Conservation (phyloP, 345 rosid species). For the Gossypium ekmanianum region DNA sequence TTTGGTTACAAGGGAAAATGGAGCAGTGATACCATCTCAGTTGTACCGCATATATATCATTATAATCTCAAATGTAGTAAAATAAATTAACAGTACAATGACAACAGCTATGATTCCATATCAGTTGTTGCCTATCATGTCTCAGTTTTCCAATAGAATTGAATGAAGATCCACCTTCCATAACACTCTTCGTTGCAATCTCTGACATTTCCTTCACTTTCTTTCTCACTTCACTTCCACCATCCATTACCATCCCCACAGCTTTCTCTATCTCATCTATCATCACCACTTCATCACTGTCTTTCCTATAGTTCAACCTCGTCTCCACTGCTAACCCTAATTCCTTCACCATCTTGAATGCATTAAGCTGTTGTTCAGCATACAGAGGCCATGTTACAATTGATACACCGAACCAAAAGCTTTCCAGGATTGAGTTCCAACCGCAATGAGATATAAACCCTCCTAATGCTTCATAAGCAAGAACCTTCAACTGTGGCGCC, state of each 20-base stretch:
- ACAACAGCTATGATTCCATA: neutral
- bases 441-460: slow-evolving; percentile 7
- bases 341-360: neutral
- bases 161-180: slow-evolving; percentile 7
- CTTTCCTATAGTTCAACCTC: neutral
- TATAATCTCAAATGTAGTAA: too few species aligned
- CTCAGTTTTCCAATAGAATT: neutral
- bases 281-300: neutral
- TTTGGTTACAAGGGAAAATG: too few species aligned
- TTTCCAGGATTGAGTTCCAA: slow-evolving; percentile 14
- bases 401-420: neutral
- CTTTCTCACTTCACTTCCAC: slow-evolving; percentile 15
- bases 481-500: slow-evolving; percentile 5
- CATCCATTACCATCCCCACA: neutral
- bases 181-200: slow-evolving; percentile 1
- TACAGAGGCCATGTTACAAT: neutral
- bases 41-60: too few species aligned
- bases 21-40: too few species aligned
- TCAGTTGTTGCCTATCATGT: neutral
- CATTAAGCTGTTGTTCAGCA: neutral
- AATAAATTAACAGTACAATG: neutral
- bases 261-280: slow-evolving; percentile 1
- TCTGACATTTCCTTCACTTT: slow-evolving; percentile 14
- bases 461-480: neutral
- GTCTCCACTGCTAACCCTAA: neutral